phyloP scores from a whole-genome alignment of 2,329 filamentous ascomycete species.

The Aureobasidium sp. region DNA sequence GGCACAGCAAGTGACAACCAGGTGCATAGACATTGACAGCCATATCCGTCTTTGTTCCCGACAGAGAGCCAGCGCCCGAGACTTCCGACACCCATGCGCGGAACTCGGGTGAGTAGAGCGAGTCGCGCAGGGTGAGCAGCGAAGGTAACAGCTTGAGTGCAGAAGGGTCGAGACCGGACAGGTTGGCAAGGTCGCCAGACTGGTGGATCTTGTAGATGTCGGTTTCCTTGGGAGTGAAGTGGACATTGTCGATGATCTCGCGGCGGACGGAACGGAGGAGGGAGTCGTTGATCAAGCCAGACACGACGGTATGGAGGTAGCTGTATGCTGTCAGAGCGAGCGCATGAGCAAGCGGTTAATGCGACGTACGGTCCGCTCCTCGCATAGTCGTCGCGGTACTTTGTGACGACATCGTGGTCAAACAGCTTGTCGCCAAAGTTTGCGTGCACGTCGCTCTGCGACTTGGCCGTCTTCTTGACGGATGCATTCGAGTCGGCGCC shows the following conservation, averaged over 20 bases:
- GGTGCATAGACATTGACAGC: conserved; percentile 98
- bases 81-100: conserved; percentile 81
- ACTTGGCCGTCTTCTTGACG: conserved; percentile 27
- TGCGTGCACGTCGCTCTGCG: conserved; percentile 33
- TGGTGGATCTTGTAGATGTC: conserved; percentile 99
- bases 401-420: conserved; percentile 47
- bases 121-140: conserved; percentile 84
- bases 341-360: background rate
- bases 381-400: conserved; percentile 56
- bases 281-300: conserved; percentile 65
- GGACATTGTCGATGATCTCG: conserved; percentile 80
- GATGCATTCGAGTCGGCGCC: conserved; percentile 25
- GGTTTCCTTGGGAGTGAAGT: conserved; percentile 96
- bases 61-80: conserved; percentile 77
- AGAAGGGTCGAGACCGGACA: conserved; percentile 83
- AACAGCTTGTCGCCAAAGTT: conserved; percentile 62
- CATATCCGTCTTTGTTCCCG: conserved; percentile 95
- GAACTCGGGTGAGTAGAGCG: conserved; percentile 84
- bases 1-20: conserved; percentile 88
- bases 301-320: conserved; percentile 91
- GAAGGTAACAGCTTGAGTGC: conserved; percentile 81
- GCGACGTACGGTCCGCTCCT: conserved; percentile 45
- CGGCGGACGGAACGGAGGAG: conserved; percentile 78
- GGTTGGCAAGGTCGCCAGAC: conserved; percentile 91
- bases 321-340: conserved; percentile 26